Percentiles rank a stretch among this genome's conserved stretches.
These are phyloP conservation scores for Rhizophagus clarus DNA, from an alignment of 192 early-diverging fungal genomes.

Conservation along the genomic window DNA sequence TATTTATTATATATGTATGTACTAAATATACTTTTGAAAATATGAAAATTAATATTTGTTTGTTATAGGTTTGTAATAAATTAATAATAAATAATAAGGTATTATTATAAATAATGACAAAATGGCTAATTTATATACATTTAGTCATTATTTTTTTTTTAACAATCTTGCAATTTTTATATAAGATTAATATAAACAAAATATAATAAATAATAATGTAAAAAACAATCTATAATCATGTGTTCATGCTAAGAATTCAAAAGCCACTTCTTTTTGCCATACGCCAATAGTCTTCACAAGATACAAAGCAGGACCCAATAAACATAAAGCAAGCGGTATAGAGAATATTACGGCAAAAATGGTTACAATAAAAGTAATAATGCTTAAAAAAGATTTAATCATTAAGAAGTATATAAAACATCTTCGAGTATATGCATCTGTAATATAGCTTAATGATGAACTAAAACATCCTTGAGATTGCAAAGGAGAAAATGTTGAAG, in stretches of 20 bases:
- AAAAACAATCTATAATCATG: not conserved
- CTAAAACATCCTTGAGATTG: not conserved
- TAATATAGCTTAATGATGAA: not conserved
- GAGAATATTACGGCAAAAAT: not conserved
- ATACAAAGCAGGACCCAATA: not conserved
- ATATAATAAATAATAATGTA: not conserved
- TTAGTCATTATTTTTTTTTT: too few relatives aligned
- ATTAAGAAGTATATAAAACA: not conserved
- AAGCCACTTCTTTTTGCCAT: constrained; percentile 6
- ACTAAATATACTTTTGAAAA: not conserved
- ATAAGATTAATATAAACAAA: too few relatives aligned
- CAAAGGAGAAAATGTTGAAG: not conserved
- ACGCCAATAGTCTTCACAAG: not conserved
- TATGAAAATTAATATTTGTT: not conserved
- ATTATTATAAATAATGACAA: too few relatives aligned
- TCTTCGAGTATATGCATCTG: not conserved
- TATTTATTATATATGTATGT: not conserved
- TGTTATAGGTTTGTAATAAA: not conserved
- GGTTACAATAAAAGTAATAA: not conserved
- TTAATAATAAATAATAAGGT: not conserved
- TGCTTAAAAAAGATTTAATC: not conserved
- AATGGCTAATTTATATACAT: too few relatives aligned
- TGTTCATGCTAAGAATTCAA: not conserved
- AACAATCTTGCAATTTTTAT: too few relatives aligned
- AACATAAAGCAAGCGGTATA: constrained; percentile 2